Percentiles rank a stretch among this genome's conserved stretches.
These are phyloP conservation scores for Poteriospumella lacustris DNA, from an alignment of 108 stramenopile species.

Conservation along the genomic window DNA sequence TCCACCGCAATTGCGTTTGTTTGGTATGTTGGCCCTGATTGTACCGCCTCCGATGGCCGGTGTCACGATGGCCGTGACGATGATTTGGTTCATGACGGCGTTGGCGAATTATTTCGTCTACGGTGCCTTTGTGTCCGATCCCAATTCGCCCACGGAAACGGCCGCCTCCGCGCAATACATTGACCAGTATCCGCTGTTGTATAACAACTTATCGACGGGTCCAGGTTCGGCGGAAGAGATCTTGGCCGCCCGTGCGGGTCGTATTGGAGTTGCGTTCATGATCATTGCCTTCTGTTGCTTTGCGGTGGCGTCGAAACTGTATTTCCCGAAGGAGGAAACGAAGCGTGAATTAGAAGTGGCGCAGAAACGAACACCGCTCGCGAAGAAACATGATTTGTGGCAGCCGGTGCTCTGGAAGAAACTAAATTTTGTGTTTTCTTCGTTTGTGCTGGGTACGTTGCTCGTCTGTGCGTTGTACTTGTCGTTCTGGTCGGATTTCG, in stretches of 20 bases:
- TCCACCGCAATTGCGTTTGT: constrained; percentile 63
- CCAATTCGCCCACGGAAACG: neutral
- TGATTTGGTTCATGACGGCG: neutral
- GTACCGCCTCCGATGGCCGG: constrained; percentile 62
- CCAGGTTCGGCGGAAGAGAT: constrained; percentile 45
- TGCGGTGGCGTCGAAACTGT: constrained; percentile 53
- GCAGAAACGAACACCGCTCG: constrained; percentile 45
- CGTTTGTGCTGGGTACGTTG: constrained; percentile 61
- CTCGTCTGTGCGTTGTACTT: constrained; percentile 65
- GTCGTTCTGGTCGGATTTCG: constrained; percentile 67
- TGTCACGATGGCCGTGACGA: constrained; percentile 48
- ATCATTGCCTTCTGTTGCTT: constrained; percentile 52
- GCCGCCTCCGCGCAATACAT: constrained; percentile 18
- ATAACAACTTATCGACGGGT: constrained; percentile 54
- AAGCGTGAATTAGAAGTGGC: constrained; percentile 48
- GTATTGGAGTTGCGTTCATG: constrained; percentile 67
- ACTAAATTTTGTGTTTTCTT: constrained; percentile 60
- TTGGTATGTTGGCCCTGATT: constrained; percentile 56
- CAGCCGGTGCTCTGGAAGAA: constrained; percentile 46
- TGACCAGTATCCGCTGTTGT: constrained; percentile 51
- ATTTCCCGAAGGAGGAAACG: constrained; percentile 54
- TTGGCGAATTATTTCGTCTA: constrained; percentile 11
- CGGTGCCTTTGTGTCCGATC: neutral
- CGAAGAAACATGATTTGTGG: constrained; percentile 50
- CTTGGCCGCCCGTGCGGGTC: constrained; percentile 51